Evolutionary conservation across 495 filamentous ascomycete genomes (phyloP).

Genomic region (Aspergillus kassunensis): DNA sequence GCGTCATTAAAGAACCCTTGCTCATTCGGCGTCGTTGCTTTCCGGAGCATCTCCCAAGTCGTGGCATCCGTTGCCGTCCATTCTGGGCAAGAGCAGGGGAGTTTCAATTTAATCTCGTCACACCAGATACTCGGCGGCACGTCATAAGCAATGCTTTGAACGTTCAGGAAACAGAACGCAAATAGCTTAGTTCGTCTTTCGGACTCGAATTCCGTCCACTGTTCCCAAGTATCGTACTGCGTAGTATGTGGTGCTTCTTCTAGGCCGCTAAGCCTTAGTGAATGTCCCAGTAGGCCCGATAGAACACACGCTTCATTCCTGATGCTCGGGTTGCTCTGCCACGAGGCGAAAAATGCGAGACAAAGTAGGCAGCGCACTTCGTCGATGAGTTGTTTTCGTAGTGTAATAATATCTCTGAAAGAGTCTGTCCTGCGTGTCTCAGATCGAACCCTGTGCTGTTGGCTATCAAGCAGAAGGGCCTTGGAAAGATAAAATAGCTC

Average conservation of each 20-base stretch:
- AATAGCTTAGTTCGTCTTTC: conserved; percentile 10
- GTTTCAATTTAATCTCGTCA: conserved; percentile 8
- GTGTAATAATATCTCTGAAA: background rate
- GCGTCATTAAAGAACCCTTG: background rate
- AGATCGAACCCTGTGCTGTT: background rate
- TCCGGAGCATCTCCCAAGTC: conserved; percentile 7
- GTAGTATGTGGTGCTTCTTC: conserved; percentile 28
- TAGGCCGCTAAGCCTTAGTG: conserved; percentile 3
- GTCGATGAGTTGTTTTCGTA: background rate
- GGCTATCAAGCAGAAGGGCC: background rate
- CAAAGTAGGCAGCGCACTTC: conserved; percentile 10
- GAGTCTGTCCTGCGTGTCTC: background rate
- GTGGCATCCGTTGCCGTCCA: conserved; percentile 13
- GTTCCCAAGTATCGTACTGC: background rate
- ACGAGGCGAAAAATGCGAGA: conserved; percentile 2
- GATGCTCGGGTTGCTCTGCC: background rate
- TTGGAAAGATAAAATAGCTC: conserved; percentile 2
- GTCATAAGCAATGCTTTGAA: conserved; percentile 13
- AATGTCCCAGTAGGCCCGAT: background rate
- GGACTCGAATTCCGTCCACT: conserved; percentile 11
- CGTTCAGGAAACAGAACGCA: conserved; percentile 14
- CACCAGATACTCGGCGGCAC: conserved; percentile 6
- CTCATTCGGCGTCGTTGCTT: background rate
- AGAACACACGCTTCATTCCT: background rate
- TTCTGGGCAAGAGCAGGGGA: conserved; percentile 15